Percentiles rank a stretch among this genome's conserved stretches.
Conservation (phyloP, 768 basidiomycete species). For the Tylopilus subfusipes region DNA sequence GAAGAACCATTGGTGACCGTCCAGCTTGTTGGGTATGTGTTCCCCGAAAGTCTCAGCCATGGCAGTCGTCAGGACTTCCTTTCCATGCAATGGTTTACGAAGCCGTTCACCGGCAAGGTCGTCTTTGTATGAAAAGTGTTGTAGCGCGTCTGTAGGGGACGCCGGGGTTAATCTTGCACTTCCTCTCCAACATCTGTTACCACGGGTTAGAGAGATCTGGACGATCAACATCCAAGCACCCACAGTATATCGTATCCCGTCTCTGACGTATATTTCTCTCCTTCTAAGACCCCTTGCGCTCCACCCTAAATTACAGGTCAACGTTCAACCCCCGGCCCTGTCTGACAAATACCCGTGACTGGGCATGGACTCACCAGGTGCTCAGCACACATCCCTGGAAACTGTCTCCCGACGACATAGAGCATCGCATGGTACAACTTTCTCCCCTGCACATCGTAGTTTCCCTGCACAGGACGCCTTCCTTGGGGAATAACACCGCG, state of each 20-base stretch:
- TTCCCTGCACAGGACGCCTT: slow-evolving; percentile 5
- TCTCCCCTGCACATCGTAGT: slow-evolving; percentile 4
- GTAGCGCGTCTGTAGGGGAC: background rate
- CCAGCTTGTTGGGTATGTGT: background rate
- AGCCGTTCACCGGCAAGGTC: slow-evolving; percentile 5
- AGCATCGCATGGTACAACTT: slow-evolving; percentile 6
- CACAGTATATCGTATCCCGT: slow-evolving; percentile 6
- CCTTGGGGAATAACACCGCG: background rate
- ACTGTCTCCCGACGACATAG: slow-evolving; percentile 5
- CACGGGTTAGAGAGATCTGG: background rate
- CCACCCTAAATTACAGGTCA: background rate
- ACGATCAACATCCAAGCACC: background rate
- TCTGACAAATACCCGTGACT: background rate
- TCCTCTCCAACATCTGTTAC: slow-evolving; percentile 5
- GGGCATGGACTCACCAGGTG: background rate
- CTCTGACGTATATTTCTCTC: background rate
- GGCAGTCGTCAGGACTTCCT: background rate
- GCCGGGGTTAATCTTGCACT: background rate
- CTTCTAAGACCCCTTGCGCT: slow-evolving; percentile 4
- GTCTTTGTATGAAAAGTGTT: background rate
- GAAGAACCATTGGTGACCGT: background rate
- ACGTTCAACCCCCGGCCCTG: background rate
- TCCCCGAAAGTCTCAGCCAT: background rate
- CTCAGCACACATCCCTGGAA: slow-evolving; percentile 9
- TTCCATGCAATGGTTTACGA: slow-evolving; percentile 1